Evolutionary conservation across 352 stramenopile genomes (phyloP).

Genomic region (Phytophthora agathidicida): DNA sequence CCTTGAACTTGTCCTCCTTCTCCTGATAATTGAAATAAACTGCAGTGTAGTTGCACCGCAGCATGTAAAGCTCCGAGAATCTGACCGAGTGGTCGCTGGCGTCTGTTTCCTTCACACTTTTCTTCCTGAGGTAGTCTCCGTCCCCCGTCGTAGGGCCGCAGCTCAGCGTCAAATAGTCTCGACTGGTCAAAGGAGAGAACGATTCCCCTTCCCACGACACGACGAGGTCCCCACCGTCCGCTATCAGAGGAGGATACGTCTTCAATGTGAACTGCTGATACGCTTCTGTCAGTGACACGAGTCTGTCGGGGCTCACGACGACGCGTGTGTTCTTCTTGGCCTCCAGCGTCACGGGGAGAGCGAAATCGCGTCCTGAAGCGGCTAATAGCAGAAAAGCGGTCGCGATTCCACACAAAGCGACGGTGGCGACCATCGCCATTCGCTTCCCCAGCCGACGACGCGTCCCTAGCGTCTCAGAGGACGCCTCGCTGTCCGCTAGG

Average conservation of each 20-base stretch:
- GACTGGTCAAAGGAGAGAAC: conserved; percentile 5
- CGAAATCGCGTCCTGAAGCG: background rate
- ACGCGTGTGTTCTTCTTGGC: background rate
- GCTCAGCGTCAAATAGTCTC: conserved; percentile 71
- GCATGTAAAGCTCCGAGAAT: conserved; percentile 73
- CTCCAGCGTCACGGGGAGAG: background rate
- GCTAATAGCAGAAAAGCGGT: conserved; percentile 11
- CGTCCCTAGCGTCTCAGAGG: conserved; percentile 1
- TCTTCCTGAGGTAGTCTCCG: conserved; percentile 51
- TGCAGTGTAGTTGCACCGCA: conserved; percentile 72
- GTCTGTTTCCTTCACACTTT: conserved; percentile 40
- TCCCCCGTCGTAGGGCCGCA: conserved; percentile 58
- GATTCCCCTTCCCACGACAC: conserved; percentile 45
- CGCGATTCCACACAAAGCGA: conserved; percentile 17
- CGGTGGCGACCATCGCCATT: conserved; percentile 5
- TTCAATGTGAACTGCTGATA: conserved; percentile 31
- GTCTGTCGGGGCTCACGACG: background rate
- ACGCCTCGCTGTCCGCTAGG: conserved; percentile 19
- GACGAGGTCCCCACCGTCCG: conserved; percentile 59
- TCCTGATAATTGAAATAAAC: conserved; percentile 59
- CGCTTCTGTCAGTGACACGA: background rate
- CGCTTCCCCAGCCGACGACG: conserved; percentile 8
- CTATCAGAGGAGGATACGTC: conserved; percentile 42
- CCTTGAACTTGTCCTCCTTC: conserved; percentile 17
- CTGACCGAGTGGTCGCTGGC: conserved; percentile 45